A percentile compares a stretch with the other conserved stretches of the same genome.
Evolutionary conservation across 1,139 yeast genomes (phyloP).

Genomic region (Candida glucosophila): DNA sequence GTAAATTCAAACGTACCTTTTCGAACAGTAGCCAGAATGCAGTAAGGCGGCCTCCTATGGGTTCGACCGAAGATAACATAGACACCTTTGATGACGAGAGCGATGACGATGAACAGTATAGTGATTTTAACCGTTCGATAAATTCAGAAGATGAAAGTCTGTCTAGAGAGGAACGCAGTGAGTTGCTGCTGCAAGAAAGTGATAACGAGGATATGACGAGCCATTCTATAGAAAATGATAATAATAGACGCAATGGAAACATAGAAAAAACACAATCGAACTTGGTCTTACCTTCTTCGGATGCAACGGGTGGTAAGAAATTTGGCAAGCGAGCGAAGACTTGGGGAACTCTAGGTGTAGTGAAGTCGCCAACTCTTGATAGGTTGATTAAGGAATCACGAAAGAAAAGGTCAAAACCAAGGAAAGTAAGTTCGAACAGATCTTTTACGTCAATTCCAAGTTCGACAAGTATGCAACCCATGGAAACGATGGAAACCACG

Average conservation of each 20-base stretch:
- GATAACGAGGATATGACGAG: too few species aligned
- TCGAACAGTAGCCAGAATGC: conserved; percentile 13
- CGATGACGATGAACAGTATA: too few species aligned
- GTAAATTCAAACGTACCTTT: conserved; percentile 10
- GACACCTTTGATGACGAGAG: too few species aligned
- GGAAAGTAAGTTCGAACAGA: conserved; percentile 5
- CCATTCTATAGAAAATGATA: too few species aligned
- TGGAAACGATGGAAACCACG: neutral
- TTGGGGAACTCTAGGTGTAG: conserved; percentile 40
- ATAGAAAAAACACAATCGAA: conserved; percentile 25
- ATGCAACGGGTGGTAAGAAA: conserved; percentile 26
- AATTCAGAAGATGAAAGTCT: neutral
- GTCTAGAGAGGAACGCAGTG: neutral
- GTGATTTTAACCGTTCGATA: neutral
- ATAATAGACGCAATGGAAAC: conserved; percentile 7
- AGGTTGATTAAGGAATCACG: conserved; percentile 10
- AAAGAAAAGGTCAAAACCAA: conserved; percentile 4
- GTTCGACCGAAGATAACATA: too few species aligned
- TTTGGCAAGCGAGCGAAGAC: conserved; percentile 33
- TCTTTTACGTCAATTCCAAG: conserved; percentile 3
- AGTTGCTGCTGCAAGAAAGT: too few species aligned
- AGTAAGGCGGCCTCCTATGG: too few species aligned
- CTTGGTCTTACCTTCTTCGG: conserved; percentile 24
- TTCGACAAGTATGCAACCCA: conserved; percentile 1
- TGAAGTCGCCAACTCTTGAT: conserved; percentile 39